Evolutionary conservation across 1,284 basidiomycete genomes (phyloP), one percentile per base, ranked within the genome.

Genomic region (Phaffia rhodozyma): DNA sequence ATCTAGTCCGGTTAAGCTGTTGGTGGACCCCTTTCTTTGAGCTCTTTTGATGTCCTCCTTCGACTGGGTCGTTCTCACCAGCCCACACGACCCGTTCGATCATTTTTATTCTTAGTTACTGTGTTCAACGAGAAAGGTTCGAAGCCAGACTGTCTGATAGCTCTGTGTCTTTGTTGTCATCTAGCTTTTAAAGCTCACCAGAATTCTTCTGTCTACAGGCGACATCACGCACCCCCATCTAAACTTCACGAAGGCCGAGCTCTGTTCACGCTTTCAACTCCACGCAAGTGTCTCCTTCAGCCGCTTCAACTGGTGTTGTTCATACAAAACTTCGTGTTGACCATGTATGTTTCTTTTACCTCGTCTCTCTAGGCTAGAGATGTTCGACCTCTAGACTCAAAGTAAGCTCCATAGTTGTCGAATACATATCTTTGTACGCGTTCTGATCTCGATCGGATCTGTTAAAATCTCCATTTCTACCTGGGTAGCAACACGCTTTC

Each of bases 321-420:
- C 13, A 43, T 2, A 16, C 7, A 43, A 9, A n/a, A n/a, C n/a
- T n/a, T n/a, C n/a, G n/a, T n/a, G n/a, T n/a, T n/a, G n/a, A n/a
- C n/a, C n/a, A n/a, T n/a, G n/a, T n/a, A n/a, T n/a, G n/a, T n/a
- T n/a, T n/a, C n/a, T n/a, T n/a, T n/a, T n/a, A n/a, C n/a, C 23
- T 18, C 34, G 29, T 30, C 29, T 48, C 21, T 65, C 11, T 56
- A 65, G 30, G 52, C 63, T 4, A 55, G 63, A 16, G 63, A 65
- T 47, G 60, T 61, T n/a, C 59, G 63, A 18, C 60, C 64, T 20
- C 57, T 66, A 0, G 64, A 66, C 29, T 48, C 34, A 5, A 66
- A 66, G 38, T 43, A 16, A 43, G 38, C 13, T 43, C 16, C 38
- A 11, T 16, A 11, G 38, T 7, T 53, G 5, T 20, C 25, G 11